These are phyloP conservation scores for Knufia fluminis DNA, from an alignment of 2,329 filamentous ascomycete species.

Conservation along the genomic window DNA sequence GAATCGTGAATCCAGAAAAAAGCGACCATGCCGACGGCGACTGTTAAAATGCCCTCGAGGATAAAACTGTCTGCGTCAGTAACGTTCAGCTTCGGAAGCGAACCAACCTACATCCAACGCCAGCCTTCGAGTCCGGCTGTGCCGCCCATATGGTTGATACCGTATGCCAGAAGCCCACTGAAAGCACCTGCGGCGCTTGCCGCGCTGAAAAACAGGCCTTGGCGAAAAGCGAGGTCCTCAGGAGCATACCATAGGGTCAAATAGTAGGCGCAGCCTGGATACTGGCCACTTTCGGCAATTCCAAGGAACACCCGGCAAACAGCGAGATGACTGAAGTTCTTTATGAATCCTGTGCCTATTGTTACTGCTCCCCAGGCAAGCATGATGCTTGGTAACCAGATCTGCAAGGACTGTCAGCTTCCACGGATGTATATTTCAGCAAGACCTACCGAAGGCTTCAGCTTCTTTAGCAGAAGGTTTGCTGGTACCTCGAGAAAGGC, in stretches of 20 bases:
- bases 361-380: conserved; percentile 37
- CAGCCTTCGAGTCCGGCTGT: conserved; percentile 38
- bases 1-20: conserved; percentile 39
- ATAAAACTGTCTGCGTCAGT: conserved; percentile 35
- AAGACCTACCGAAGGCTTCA: conserved; percentile 47
- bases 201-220: conserved; percentile 40
- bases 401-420: background rate
- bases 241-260: conserved; percentile 39
- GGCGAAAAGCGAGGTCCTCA: conserved; percentile 34
- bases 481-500: conserved; percentile 57
- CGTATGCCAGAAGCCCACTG: conserved; percentile 43
- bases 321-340: conserved; percentile 37
- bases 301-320: conserved; percentile 40
- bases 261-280: conserved; percentile 36
- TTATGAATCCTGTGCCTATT: conserved; percentile 41
- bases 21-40: conserved; percentile 32
- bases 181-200: conserved; percentile 44
- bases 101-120: conserved; percentile 30
- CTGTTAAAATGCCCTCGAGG: conserved; percentile 42
- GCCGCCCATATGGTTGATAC: conserved; percentile 44
- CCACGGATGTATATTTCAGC: background rate
- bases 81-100: conserved; percentile 26
- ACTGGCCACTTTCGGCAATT: conserved; percentile 32
- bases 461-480: conserved; percentile 60
- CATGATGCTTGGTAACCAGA: conserved; percentile 33